Evolutionary conservation across 306 rosid genomes (phyloP).

Genomic region (Cicer chorassanicum): DNA sequence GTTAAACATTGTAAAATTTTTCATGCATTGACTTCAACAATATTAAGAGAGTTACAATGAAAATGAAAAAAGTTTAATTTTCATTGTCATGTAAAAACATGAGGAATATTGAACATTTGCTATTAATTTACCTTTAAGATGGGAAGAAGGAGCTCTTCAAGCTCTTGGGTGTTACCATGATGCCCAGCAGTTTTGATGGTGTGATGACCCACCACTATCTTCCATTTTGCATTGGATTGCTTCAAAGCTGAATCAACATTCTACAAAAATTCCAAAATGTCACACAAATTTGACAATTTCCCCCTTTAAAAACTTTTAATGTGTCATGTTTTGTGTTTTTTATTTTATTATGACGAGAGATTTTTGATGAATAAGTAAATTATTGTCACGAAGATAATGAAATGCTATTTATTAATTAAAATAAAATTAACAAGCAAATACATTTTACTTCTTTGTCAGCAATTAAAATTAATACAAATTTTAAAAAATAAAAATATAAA

Average conservation of each 20-base stretch:
- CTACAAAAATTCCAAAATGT: slow-evolving; percentile 42
- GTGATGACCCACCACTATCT: slow-evolving; percentile 86
- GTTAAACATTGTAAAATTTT: slow-evolving; percentile 2
- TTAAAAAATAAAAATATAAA: too few relatives aligned
- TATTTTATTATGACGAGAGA: too few relatives aligned
- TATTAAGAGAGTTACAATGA: not conserved
- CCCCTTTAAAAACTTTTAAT: not conserved
- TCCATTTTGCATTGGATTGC: slow-evolving; percentile 80
- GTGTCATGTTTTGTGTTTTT: not conserved
- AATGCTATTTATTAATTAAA: too few relatives aligned
- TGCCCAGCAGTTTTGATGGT: slow-evolving; percentile 65
- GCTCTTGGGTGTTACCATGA: slow-evolving; percentile 74
- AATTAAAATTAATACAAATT: too few relatives aligned
- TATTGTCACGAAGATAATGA: too few relatives aligned
- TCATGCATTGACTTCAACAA: slow-evolving; percentile 15
- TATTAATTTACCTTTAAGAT: slow-evolving; percentile 61
- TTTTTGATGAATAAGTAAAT: too few relatives aligned
- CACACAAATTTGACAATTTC: not conserved
- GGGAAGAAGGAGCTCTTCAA: slow-evolving; percentile 65
- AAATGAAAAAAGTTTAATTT: not conserved
- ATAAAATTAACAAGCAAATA: too few relatives aligned
- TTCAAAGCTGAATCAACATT: slow-evolving; percentile 57
- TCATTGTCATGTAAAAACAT: slow-evolving; percentile 7
- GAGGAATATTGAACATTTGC: not conserved
- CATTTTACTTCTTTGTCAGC: too few relatives aligned